Conservation (phyloP, 768 basidiomycete genomes). For the Termitomyces eurrhizus region DNA sequence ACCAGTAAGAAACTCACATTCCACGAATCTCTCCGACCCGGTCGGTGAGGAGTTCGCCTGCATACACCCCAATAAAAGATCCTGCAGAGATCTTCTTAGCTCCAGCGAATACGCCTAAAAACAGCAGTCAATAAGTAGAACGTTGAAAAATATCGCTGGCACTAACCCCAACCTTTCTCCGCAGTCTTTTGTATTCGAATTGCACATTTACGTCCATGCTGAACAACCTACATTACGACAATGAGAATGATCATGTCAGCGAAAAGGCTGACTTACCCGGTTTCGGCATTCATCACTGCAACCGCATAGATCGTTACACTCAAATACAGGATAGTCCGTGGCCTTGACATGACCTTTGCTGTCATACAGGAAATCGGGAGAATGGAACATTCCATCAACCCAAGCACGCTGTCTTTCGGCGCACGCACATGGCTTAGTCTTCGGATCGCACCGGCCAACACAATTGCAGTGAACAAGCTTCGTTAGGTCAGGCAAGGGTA, state of each 20-base stretch:
- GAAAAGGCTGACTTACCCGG: constrained; percentile 46
- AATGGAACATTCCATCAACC: constrained; percentile 24
- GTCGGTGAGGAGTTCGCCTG: constrained; percentile 78
- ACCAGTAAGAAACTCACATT: constrained; percentile 34
- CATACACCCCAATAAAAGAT: constrained; percentile 78
- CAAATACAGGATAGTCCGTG: constrained; percentile 64
- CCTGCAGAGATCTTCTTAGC: constrained; percentile 60
- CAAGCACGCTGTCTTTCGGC: constrained; percentile 49
- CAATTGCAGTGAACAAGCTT: constrained; percentile 70
- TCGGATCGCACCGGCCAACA: constrained; percentile 70
- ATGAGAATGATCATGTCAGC: not conserved
- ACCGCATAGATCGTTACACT: constrained; percentile 80
- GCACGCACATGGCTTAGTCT: constrained; percentile 70
- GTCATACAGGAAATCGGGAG: constrained; percentile 66
- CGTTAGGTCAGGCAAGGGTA: constrained; percentile 60
- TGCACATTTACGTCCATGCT: constrained; percentile 63
- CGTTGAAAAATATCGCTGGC: not conserved
- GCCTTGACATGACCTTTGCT: constrained; percentile 48
- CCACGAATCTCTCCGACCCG: constrained; percentile 66
- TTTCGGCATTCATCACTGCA: constrained; percentile 83
- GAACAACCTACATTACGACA: constrained; percentile 59
- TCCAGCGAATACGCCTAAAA: constrained; percentile 67
- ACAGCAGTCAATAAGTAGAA: constrained; percentile 2
- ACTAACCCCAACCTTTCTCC: constrained; percentile 83
- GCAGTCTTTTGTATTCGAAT: constrained; percentile 67